Base-by-base conservation (phyloP, 306 rosid genomes). In the Cicer bijugum region DNA sequence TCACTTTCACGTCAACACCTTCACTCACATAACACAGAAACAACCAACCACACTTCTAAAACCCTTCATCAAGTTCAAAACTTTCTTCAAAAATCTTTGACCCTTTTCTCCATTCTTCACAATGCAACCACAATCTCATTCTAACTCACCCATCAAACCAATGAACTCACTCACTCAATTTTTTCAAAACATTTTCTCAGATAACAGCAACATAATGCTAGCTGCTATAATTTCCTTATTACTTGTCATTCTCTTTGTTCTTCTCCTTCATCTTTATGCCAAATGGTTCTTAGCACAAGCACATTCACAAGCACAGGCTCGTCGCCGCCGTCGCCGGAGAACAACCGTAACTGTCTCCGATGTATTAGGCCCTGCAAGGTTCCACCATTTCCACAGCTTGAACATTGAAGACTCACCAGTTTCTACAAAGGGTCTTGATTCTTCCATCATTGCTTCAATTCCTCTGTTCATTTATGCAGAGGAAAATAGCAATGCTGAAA, bases 181-280 rank as follows among this genome's bases (percentile, higher is more conserved):
- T 14, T 44, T 87, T 19, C 88, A 75, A 75, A 82, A 67, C 82
- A 77, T 95, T 3, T 87, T 91, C 84, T 88, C 97, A 14, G 88
- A 90, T 86, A 78, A 87, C 82, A 82, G 88, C 70, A 95, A 86
- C 84, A 83, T 91, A 68, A 86, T 91, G 93, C 88, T 95, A 12
- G 97, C 89, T 0, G 99, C 99, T 38, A 64, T 95, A 5, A 79
- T 95, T 65, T 90, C 97, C 8, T 78, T 95, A 17, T 88, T 95
- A 12, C 76, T 91, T 2, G 97, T 91, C 39, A 83, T 95, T 53
- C 93, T 95, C 87, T 95, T 95, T 80, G 99, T 95, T 58, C 85
- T 95, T 12, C 81, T 95, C 19, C 99, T 95, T 72, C 99, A 95
- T 48, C 76, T 90, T 71, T 95, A 90, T 77, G 99, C 99, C 28